Evolutionary conservation across 306 rosid genomes (phyloP), one percentile per base, ranked within the genome.

Genomic region (Begonia peltatifolia): DNA sequence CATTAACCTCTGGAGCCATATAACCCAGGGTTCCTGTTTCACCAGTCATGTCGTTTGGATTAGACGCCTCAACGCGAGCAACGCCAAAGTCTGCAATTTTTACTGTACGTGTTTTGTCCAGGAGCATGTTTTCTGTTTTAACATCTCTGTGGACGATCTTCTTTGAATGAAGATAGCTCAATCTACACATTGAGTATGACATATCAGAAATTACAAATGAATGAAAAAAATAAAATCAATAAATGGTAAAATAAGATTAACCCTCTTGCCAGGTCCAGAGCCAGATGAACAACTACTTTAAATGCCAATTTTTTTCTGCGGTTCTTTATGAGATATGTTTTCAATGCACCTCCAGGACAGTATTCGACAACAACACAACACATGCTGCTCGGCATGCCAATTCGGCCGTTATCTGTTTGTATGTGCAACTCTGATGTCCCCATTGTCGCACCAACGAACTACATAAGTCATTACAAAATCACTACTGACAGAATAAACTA

Each of bases 211-310:
- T 16, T 63, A 44, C 52, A 48, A 50, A 36, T 41, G 12, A 52
- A 42, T 44, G 11, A 41, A 35, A 67, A 25, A 46, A 58, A 64
- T 9, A 30, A 64, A 56, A 8, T 50, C 50, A 60, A 68, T 63
- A 74, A 69, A 63, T 35, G 56, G 79, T 64, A 65, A 44, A 62
- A 38, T 30, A 76, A 68, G 67, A 41, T 76, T 56, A 71, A 90
- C 97, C 97, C 97, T 79, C 94, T 68, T 41, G 97, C 97, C 71
- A 90, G 97, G 71, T 90, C 97, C 56, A 90, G 81, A 56, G 97
- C 94, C 59, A 90, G 84, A 64, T 90, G 97, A 65, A 76, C 92
- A 60, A 85, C 97, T 63, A 90, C 94, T 90, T 86, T 90, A 74
- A 85, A 90, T 23, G 97, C 94, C 64, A 90, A 74, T 80, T 85